Evolutionary conservation across 75 land plant genomes (phyloP), one percentile per base, ranked within the genome.

Genomic region (Azolla pinnata): DNA sequence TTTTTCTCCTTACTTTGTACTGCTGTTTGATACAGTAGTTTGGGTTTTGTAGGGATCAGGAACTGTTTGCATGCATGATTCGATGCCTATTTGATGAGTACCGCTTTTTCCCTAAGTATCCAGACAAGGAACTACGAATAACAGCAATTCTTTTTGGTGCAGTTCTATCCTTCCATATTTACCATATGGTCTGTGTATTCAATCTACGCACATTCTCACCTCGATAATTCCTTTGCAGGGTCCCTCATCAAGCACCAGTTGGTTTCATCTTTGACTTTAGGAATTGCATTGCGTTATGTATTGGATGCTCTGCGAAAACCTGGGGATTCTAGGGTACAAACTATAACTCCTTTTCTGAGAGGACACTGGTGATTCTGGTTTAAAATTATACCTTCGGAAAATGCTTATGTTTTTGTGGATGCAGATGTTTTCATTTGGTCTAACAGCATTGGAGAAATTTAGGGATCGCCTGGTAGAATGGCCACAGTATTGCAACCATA

Each of bases 401-500:
- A 12, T 55, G 24, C 27, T 31, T 30, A 24, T 49, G 20, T 54
- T 16, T 21, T 44, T 48, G 18, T 57, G 28, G 54, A 24, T 74
- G 29, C 83, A 93, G 98, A 93, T 93, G 96, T 93, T 93, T 63
- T 68, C 77, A 31, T 93, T 88, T 79, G 97, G 90, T 16, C 63
- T 83, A 18, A 79, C 64, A 38, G 95, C 96, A 16, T 54, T 93
- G 69, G 87, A 93, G 54, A 84, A 85, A 57, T 88, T 88, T 63
- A 46, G 60, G 38, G 85, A 88, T 47, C 96, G 98, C 18, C 60
- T 93, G 52, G 78, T 74, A 26, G 98, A 93, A 51, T 93, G 98
- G 95, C 96, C 98, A 30, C 96, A 88, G 50, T 88, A 88, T 40
- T 93, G 98, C 74, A 88, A 88, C 64, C 98, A 88, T 71, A 83